Evolutionary conservation across 2,329 filamentous ascomycete species (phyloP), one percentile per base, ranked within the genome.

Genomic region (Pseudogymnoascus sp.): DNA sequence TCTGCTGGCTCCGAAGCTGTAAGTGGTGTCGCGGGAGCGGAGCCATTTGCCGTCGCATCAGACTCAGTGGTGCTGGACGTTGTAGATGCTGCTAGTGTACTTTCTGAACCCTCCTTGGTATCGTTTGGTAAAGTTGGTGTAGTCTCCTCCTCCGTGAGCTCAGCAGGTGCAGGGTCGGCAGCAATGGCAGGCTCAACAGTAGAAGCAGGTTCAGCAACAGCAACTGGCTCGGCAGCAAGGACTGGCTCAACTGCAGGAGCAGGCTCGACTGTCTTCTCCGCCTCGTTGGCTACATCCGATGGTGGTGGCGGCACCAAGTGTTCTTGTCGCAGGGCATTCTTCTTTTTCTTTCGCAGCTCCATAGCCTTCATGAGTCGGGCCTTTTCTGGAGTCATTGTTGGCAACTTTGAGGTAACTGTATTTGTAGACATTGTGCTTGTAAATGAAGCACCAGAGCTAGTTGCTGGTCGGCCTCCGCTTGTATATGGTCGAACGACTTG

Each of bases 321-420:
- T 22, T 49, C 23, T 49, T 41, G 63, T 16, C 49, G 42, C 39
- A 63, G 58, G 30, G 67, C 72, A 60, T 74, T 75, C 71, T 87
- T 86, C 74, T 91, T 92, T 75, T 89, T 91, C 75, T 95, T 94
- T 60, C 93, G 84, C 68, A 97, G 76, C 74, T 97, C 90, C 77
- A 97, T 82, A 6, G 94, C 94, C 77, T 95, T 97, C 90, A 96
- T 92, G 66, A 99, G 79, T 62, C 94, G 84, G 64, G 90, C 86
- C 77, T 95, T 97, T 74, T 99, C 94, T 0, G 91, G 90, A 1
- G 91, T 91, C 70, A 95, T 88, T n/a, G 78, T 77, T 66, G 60
- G 73, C 61, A 64, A 66, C 65, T 67, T 77, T 69, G 62, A 76
- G 71, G 62, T 59, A 23, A 62, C 62, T 14, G 64, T 59, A 8